Percentiles rank a stretch among this genome's conserved stretches.
Evolutionary conservation across 208 protist species (phyloP).

Genomic region (Angomonas desouzai): DNA sequence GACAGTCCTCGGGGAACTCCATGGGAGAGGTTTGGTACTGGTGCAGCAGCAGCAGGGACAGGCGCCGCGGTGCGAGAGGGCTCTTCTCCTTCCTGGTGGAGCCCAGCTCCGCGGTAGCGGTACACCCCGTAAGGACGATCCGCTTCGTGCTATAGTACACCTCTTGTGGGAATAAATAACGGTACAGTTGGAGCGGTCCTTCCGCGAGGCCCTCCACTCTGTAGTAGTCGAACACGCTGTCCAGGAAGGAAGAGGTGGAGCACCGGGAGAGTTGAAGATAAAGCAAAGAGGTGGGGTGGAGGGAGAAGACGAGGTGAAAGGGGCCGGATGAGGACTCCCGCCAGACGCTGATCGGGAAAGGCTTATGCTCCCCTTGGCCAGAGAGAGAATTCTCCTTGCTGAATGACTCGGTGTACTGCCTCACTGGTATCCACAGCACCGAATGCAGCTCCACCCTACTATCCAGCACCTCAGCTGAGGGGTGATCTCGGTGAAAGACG

Average conservation of each 20-base stretch:
- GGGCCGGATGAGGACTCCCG: background rate
- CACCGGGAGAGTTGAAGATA: background rate
- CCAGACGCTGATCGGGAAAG: background rate
- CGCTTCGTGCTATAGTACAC: background rate
- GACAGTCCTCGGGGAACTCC: background rate
- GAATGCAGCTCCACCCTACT: background rate
- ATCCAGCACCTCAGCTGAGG: background rate
- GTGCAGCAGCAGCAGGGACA: background rate
- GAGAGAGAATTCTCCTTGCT: background rate
- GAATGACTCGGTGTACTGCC: background rate
- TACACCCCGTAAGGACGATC: background rate
- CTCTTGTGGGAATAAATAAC: background rate
- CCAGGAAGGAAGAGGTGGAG: background rate
- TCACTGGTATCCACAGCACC: background rate
- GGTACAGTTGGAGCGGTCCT: background rate
- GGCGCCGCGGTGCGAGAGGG: background rate
- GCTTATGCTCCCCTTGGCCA: background rate
- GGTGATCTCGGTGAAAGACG: background rate
- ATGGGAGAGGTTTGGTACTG: slow-evolving; percentile 1
- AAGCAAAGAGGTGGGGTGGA: background rate
- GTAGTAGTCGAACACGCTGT: background rate
- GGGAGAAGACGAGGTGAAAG: background rate
- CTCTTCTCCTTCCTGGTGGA: background rate
- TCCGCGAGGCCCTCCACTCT: background rate
- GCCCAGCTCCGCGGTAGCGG: background rate